Conservation (phyloP, 1,139 yeast genomes). For the Candida mesenterica region DNA sequence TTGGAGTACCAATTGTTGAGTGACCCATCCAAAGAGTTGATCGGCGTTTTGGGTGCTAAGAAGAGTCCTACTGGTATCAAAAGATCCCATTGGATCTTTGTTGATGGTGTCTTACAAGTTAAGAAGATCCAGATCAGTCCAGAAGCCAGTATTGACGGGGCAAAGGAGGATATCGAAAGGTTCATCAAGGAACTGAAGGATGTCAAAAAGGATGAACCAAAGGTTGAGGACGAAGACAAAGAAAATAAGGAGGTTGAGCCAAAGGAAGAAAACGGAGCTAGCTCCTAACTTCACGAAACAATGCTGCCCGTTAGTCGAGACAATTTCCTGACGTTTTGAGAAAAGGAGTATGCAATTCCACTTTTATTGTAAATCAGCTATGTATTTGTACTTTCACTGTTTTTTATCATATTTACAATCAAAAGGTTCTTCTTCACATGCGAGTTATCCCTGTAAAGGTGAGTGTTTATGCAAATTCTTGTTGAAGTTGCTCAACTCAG, state of each 20-base stretch:
- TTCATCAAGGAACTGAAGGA: constrained; percentile 19
- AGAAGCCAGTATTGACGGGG: constrained; percentile 66
- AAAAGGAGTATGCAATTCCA: too few relatives aligned
- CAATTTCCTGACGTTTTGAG: too few relatives aligned
- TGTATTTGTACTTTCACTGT: too few relatives aligned
- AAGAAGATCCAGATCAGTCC: constrained; percentile 75
- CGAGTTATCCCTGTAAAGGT: too few relatives aligned
- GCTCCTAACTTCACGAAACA: too few relatives aligned
- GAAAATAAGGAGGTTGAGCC: constrained; percentile 4
- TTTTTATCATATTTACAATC: too few relatives aligned
- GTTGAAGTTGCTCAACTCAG: too few relatives aligned
- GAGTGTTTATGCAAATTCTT: too few relatives aligned
- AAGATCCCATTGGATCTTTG: constrained; percentile 88
- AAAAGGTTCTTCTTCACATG: too few relatives aligned
- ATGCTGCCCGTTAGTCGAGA: too few relatives aligned
- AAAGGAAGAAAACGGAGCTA: too few relatives aligned
- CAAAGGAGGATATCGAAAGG: constrained; percentile 52
- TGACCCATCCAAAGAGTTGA: constrained; percentile 70
- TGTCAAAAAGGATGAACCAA: constrained; percentile 11
- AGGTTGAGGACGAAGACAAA: constrained; percentile 5
- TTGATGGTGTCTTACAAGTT: constrained; percentile 66
- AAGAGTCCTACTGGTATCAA: constrained; percentile 75
- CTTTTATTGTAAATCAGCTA: too few relatives aligned
- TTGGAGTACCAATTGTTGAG: constrained; percentile 72
- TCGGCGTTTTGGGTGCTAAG: constrained; percentile 78